Conservation (phyloP, 805 yeast species). For the Schwanniomyces yamadae region DNA sequence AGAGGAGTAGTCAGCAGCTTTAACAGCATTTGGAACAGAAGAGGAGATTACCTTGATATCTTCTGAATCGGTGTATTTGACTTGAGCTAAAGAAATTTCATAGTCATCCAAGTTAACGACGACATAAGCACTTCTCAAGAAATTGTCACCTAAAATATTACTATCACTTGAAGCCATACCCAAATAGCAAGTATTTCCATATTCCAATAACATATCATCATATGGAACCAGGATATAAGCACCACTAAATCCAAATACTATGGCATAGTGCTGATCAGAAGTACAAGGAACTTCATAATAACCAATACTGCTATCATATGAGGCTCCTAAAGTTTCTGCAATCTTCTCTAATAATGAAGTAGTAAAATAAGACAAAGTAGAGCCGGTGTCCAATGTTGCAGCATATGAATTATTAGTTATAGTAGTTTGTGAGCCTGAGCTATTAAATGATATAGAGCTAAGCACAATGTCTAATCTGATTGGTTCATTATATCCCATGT, state of each 20-base stretch:
- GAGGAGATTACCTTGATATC: slow-evolving; percentile 47
- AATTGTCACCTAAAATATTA: slow-evolving; percentile 61
- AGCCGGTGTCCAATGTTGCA: slow-evolving; percentile 36
- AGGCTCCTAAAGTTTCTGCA: slow-evolving; percentile 40
- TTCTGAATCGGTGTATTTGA: slow-evolving; percentile 25
- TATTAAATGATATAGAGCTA: slow-evolving; percentile 29
- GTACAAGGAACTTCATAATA: slow-evolving; percentile 50
- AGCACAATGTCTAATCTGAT: slow-evolving; percentile 51
- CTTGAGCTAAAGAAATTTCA: slow-evolving; percentile 53
- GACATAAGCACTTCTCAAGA: slow-evolving; percentile 61
- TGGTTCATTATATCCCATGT: slow-evolving; percentile 34
- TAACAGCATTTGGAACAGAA: slow-evolving; percentile 51
- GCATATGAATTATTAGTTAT: slow-evolving; percentile 18
- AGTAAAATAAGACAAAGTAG: slow-evolving; percentile 46
- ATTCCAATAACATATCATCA: slow-evolving; percentile 22
- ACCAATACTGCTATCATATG: slow-evolving; percentile 39
- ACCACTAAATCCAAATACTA: slow-evolving; percentile 60
- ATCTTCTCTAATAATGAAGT: slow-evolving; percentile 27
- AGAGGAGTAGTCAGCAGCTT: slow-evolving; percentile 46
- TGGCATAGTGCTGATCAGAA: slow-evolving; percentile 15
- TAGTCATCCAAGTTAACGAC: slow-evolving; percentile 62
- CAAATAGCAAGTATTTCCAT: slow-evolving; percentile 21
- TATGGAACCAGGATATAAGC: slow-evolving; percentile 50
- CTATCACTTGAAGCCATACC: slow-evolving; percentile 19
- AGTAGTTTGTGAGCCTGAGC: slow-evolving; percentile 8